Evolutionary conservation across 495 filamentous ascomycete species (phyloP).

Genomic region (Penicillium canescens): DNA sequence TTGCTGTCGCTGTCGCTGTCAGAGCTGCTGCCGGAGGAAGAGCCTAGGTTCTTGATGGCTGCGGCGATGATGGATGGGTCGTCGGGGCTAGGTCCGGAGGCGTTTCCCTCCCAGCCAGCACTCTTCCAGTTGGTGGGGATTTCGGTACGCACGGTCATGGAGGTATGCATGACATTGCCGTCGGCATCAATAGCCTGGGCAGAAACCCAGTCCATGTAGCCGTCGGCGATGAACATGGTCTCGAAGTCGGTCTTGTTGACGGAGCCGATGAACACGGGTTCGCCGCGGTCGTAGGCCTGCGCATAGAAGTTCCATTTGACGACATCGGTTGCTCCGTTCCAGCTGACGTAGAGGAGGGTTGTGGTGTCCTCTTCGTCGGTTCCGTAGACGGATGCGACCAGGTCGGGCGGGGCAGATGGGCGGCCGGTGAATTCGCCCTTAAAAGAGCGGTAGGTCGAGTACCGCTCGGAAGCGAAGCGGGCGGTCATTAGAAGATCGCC

Average conservation of each 20-base stretch:
- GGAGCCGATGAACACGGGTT: conserved; percentile 32
- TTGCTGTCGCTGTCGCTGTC: conserved; percentile 8
- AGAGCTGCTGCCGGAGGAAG: conserved; percentile 14
- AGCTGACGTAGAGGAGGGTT: conserved; percentile 46
- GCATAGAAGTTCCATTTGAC: conserved; percentile 43
- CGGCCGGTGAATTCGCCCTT: conserved; percentile 40
- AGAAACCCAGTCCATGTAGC: conserved; percentile 40
- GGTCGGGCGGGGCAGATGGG: conserved; percentile 32
- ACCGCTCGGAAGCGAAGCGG: conserved; percentile 35
- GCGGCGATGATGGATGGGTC: conserved; percentile 32
- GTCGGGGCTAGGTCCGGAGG: conserved; percentile 25
- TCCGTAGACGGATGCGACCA: conserved; percentile 39
- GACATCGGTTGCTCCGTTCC: conserved; percentile 52
- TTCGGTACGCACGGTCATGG: conserved; percentile 24
- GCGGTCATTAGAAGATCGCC: conserved; percentile 53
- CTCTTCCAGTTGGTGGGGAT: conserved; percentile 36
- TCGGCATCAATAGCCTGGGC: conserved; percentile 38
- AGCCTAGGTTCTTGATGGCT: conserved; percentile 14
- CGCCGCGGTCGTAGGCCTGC: conserved; percentile 22
- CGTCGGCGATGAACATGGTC: conserved; percentile 45
- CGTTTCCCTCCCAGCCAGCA: conserved; percentile 32
- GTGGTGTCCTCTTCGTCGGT: conserved; percentile 31
- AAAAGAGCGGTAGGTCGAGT: conserved; percentile 44
- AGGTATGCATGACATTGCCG: conserved; percentile 33
- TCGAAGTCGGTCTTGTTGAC: conserved; percentile 43